Conservation (phyloP, 129 eudicot species). For the Artemisia argyi region DNA sequence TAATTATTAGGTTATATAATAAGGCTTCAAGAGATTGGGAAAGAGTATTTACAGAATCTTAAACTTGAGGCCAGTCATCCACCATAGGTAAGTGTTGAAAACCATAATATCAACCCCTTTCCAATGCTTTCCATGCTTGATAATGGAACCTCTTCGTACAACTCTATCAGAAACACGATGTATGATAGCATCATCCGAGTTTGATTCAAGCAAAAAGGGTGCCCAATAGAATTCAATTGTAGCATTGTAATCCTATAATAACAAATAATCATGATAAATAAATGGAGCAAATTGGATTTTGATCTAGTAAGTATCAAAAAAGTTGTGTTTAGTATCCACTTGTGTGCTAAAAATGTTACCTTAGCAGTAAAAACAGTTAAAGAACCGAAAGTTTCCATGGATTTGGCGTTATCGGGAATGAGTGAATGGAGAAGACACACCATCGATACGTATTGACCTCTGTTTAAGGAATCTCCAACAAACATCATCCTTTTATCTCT, state of each 20-base stretch:
- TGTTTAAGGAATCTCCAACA: constrained; percentile 87
- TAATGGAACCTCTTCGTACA: constrained; percentile 84
- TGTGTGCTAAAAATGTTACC: constrained; percentile 31
- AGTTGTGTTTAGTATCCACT: too few relatives aligned
- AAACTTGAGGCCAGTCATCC: constrained; percentile 89
- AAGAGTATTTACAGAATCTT: constrained; percentile 51
- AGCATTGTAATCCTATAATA: constrained; percentile 73
- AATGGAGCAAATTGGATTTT: neutral
- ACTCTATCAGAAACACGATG: constrained; percentile 80
- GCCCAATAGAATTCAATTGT: constrained; percentile 99
- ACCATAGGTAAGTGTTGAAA: constrained; percentile 97
- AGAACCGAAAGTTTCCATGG: constrained; percentile 73
- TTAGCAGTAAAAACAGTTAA: constrained; percentile 68
- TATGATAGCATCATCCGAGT: constrained; percentile 72
- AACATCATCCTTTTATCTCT: constrained; percentile 91
- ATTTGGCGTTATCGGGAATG: constrained; percentile 69
- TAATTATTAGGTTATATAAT: too few relatives aligned
- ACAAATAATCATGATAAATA: neutral
- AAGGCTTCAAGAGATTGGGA: too few relatives aligned
- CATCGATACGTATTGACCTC: constrained; percentile 91
- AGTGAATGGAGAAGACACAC: constrained; percentile 80
- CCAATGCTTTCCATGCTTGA: constrained; percentile 85
- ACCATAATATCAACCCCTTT: constrained; percentile 93
- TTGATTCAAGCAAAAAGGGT: constrained; percentile 89
- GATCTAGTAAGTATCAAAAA: too few relatives aligned